Evolutionary conservation across 2,329 filamentous ascomycete genomes (phyloP).

Genomic region (Colletotrichum orbiculare): DNA sequence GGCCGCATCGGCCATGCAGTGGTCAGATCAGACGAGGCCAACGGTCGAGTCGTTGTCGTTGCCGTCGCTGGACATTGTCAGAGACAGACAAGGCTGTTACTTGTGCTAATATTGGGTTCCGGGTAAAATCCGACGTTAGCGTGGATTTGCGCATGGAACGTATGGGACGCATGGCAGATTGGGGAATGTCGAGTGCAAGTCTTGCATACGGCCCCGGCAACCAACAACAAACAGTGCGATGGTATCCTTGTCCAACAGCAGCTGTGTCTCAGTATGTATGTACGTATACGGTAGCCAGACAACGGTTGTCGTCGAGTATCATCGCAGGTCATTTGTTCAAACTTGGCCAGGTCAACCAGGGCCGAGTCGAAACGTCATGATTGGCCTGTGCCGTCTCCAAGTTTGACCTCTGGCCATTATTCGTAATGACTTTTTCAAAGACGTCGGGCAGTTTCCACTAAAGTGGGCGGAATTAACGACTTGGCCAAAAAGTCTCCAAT

Average conservation of each 20-base stretch:
- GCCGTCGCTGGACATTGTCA: not conserved
- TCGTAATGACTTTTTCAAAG: slow-evolving; percentile 26
- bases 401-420: slow-evolving; percentile 31
- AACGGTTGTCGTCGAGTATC: no score
- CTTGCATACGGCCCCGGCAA: slow-evolving; percentile 29
- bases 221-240: slow-evolving; percentile 6
- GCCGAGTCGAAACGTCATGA: slow-evolving; percentile 30
- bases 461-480: slow-evolving; percentile 17
- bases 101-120: not conserved
- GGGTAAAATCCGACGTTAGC: slow-evolving; percentile 30
- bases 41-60: slow-evolving; percentile 4
- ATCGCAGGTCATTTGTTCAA: not conserved
- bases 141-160: slow-evolving; percentile 14
- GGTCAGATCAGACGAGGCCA: slow-evolving; percentile 21
- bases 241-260: not conserved
- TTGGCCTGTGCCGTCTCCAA: slow-evolving; percentile 17
- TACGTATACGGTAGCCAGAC: not conserved
- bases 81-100: slow-evolving; percentile 11
- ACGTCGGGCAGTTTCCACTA: slow-evolving; percentile 34
- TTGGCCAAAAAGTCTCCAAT: slow-evolving; percentile 9
- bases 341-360: slow-evolving; percentile 25
- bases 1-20: not conserved
- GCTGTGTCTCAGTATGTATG: no score
- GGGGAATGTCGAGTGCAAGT: slow-evolving; percentile 34
- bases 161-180: slow-evolving; percentile 31